phyloP scores from a whole-genome alignment of 1,139 yeast genomes.

The Hanseniaspora sp. region DNA sequence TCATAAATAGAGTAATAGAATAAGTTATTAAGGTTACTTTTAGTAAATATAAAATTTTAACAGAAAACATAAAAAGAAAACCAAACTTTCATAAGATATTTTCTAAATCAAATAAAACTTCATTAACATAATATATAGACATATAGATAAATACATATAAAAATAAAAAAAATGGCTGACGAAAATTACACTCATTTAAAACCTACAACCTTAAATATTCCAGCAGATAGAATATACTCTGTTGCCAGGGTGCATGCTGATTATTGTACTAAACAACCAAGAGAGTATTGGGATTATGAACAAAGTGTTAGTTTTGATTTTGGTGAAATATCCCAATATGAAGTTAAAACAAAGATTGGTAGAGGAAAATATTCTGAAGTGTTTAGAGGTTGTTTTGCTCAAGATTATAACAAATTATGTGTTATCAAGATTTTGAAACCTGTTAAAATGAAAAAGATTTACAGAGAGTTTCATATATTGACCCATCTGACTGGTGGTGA shows the following conservation, averaged over 20 bases:
- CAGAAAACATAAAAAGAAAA: no score
- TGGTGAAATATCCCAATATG: constrained; percentile 61
- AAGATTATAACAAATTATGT: constrained; percentile 36
- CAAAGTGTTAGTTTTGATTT: constrained; percentile 51
- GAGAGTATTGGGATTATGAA: constrained; percentile 73
- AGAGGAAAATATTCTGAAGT: constrained; percentile 76
- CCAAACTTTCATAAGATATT: no score
- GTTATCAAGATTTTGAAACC: constrained; percentile 71
- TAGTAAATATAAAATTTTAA: no score
- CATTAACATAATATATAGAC: background rate
- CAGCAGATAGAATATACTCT: constrained; percentile 33
- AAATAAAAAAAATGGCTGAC: background rate
- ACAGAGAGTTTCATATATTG: constrained; percentile 62
- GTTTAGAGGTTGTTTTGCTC: constrained; percentile 44
- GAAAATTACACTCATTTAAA: constrained; percentile 26
- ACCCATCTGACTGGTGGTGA: constrained; percentile 70
- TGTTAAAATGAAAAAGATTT: constrained; percentile 67
- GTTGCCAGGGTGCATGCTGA: constrained; percentile 55
- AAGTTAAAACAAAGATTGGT: constrained; percentile 59
- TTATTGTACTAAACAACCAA: constrained; percentile 51
- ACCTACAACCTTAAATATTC: constrained; percentile 30
- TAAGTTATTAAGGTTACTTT: no score
- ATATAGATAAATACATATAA: background rate
- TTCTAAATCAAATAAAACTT: background rate
- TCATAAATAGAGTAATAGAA: no score